Conservation (phyloP, 2,329 filamentous ascomycete genomes). For the Colletotrichum sp. region DNA sequence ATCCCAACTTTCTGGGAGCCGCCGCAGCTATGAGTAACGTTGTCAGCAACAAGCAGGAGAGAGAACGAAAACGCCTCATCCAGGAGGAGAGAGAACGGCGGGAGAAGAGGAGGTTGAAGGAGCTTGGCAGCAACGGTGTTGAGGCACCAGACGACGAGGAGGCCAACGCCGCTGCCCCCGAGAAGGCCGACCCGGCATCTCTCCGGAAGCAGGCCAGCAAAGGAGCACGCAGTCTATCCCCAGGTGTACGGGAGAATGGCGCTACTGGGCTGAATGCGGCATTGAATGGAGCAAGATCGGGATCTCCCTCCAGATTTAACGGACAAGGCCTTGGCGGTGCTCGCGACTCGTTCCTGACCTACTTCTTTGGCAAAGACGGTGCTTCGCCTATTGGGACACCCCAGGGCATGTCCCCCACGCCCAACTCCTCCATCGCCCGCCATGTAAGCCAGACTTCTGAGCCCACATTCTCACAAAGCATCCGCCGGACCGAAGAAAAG, state of each 20-base stretch:
- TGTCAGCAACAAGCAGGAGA: slow-evolving; percentile 92
- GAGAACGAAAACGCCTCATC: slow-evolving; percentile 80
- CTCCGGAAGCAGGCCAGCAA: slow-evolving; percentile 64
- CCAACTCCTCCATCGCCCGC: slow-evolving; percentile 51
- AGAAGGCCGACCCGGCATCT: slow-evolving; percentile 54
- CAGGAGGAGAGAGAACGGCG: slow-evolving; percentile 87
- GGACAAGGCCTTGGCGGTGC: slow-evolving; percentile 66
- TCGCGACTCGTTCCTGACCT: slow-evolving; percentile 93
- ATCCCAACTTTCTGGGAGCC: slow-evolving; percentile 96
- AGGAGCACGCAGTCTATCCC: slow-evolving; percentile 80
- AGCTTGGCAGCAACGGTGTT: slow-evolving; percentile 80
- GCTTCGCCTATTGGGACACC: slow-evolving; percentile 45
- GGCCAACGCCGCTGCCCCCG: slow-evolving; percentile 42
- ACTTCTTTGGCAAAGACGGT: slow-evolving; percentile 98
- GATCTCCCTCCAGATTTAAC: slow-evolving; percentile 67
- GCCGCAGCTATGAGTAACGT: slow-evolving; percentile 98
- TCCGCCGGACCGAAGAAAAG: slow-evolving; percentile 72
- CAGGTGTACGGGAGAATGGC: slow-evolving; percentile 74
- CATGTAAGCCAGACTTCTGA: slow-evolving; percentile 83
- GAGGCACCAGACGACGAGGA: slow-evolving; percentile 73
- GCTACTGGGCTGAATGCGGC: slow-evolving; percentile 64
- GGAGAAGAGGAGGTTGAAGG: slow-evolving; percentile 82
- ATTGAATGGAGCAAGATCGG: slow-evolving; percentile 69
- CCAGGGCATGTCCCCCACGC: slow-evolving; percentile 42
- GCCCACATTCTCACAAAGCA: slow-evolving; percentile 82